A percentile compares a stretch with the other conserved stretches of the same genome.
Conservation (phyloP, 139 green algal species). For the Chlamydomonas sp. region DNA sequence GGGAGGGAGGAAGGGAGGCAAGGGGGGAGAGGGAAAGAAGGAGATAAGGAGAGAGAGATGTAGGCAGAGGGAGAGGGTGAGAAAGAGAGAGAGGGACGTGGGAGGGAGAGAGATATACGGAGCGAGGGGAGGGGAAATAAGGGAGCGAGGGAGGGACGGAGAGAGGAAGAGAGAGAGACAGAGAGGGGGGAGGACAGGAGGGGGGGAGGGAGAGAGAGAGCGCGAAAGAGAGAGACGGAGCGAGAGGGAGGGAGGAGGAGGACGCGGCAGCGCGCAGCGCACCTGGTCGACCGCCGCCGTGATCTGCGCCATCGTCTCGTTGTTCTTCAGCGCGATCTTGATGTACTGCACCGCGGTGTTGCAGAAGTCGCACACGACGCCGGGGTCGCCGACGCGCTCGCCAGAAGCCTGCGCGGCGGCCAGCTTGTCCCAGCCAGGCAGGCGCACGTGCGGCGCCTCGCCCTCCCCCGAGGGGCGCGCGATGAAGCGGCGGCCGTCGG, state of each 20-base stretch:
- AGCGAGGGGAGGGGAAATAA: background rate
- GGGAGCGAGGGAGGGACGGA: background rate
- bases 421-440: constrained; percentile 16
- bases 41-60: no score
- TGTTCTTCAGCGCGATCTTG: constrained; percentile 67
- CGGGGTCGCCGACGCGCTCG: constrained; percentile 17
- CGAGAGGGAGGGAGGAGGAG: no score
- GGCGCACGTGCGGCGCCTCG: background rate
- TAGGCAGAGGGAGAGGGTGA: no score
- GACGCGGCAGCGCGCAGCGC: no score
- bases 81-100: no score
- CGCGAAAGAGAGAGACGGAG: no score
- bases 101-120: no score
- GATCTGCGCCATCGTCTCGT: constrained; percentile 63
- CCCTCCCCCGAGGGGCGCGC: background rate
- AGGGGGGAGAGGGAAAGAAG: background rate
- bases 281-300: no score
- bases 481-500: background rate
- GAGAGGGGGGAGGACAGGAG: no score
- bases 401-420: constrained; percentile 4
- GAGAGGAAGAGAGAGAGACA: background rate
- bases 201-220: no score
- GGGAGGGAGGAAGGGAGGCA: background rate
- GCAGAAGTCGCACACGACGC: constrained; percentile 68
- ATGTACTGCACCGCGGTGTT: constrained; percentile 70